These are phyloP conservation scores for Blastobotrys muscicola DNA, from an alignment of 805 yeast species.

Conservation along the genomic window DNA sequence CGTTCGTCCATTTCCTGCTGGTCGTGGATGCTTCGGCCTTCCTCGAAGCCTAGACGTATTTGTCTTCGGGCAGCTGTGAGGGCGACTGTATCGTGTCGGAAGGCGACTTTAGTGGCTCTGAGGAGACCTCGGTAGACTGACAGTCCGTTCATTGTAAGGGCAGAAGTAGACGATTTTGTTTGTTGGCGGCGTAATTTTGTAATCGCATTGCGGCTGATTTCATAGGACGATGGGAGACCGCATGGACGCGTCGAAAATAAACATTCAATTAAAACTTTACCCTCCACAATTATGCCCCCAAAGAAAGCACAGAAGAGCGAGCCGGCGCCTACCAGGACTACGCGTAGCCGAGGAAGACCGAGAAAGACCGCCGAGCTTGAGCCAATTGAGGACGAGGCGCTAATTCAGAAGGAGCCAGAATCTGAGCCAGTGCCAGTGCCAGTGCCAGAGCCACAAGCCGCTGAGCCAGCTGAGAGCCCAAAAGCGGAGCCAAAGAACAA, in stretches of 20 bases:
- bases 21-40: conserved; percentile 23
- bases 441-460: neutral
- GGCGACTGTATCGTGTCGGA: conserved; percentile 16
- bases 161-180: too few relatives aligned
- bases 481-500: neutral
- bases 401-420: neutral
- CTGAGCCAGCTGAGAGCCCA: neutral
- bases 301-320: neutral
- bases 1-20: conserved; percentile 43
- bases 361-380: neutral
- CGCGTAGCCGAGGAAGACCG: neutral
- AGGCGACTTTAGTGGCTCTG: conserved; percentile 27
- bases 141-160: too few relatives aligned
- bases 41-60: conserved; percentile 15
- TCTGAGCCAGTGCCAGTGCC: neutral
- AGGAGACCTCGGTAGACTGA: conserved; percentile 18
- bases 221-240: neutral
- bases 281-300: neutral
- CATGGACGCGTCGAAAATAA: neutral
- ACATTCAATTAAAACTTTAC: neutral
- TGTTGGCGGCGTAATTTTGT: too few relatives aligned
- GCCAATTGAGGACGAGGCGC: neutral
- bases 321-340: neutral
- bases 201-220: neutral
- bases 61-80: conserved; percentile 14